Base-by-base conservation (phyloP, 2,329 filamentous ascomycete species). In the Trichoderma oligosporum region DNA sequence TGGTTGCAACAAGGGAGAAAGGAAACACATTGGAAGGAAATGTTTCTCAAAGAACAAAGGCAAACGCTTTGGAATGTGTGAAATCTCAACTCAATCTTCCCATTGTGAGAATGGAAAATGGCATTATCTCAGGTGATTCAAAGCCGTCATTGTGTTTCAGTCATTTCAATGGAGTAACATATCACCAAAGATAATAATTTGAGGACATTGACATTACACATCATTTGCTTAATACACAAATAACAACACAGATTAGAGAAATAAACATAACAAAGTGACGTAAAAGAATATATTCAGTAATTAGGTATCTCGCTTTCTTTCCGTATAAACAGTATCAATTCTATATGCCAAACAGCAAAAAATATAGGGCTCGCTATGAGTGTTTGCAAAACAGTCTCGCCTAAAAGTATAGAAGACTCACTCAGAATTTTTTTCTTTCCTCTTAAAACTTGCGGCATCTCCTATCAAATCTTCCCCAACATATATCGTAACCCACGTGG, bases 331-430 rank as follows among this genome's bases (percentile, higher is more conserved):
- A 59, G 42, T 36, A 49, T 56, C 42, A 31, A 59, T 47, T 56
- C 42, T 56, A 59, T 56, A 56, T 56, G 57, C 51, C 35, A 56
- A 58, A 20, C 33, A 38, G 29, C 44, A 56, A 38, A 53, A 54
- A 56, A 52, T 46, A 35, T 48, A 57, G 22, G 54, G 56, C 57
- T 63, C 56, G 61, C 61, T 61, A 62, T 63, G 61, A 58, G 61
- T n/a, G 52, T 57, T 47, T 59, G 48, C 46, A 58, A 62, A 44
- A 48, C 49, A 46, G 49, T 58, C 49, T 58, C 49, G 49, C 39
- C 29, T 48, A 16, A 53, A 52, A 29, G 44, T 54, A 42, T 44
- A 53, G 52, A 42, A 53, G 42, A 29, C 29, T 54, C 47, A 22
- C 58, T 35, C 46, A 27, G 25, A 45, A 36, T 44, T 27, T 33